Conservation (phyloP, 1,139 yeast species). For the Saccharomyces hybrid region DNA sequence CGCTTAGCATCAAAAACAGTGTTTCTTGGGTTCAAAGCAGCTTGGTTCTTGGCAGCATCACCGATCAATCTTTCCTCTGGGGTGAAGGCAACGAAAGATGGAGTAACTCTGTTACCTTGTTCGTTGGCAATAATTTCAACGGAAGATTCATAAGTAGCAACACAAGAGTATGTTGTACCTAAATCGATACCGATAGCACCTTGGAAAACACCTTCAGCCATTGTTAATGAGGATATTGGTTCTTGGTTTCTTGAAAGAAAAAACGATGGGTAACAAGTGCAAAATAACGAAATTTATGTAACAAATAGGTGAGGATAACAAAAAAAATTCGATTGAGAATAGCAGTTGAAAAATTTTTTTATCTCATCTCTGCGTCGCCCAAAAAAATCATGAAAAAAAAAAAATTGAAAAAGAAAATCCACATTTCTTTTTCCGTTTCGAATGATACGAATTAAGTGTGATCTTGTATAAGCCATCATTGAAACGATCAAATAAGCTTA, state of each 20-base stretch:
- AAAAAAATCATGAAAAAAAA: background rate
- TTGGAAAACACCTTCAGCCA: slow-evolving; percentile 99
- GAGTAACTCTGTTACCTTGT: slow-evolving; percentile 94
- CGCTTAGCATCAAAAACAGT: slow-evolving; percentile 86
- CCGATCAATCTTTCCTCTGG: slow-evolving; percentile 86
- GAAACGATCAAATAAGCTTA: background rate
- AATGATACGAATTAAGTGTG: background rate
- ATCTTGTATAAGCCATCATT: background rate
- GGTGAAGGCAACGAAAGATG: slow-evolving; percentile 83
- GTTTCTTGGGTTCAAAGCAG: slow-evolving; percentile 73
- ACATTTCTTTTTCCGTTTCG: slow-evolving; percentile 1
- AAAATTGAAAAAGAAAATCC: background rate
- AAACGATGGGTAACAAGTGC: background rate
- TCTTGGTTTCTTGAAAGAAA: background rate
- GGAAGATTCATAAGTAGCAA: slow-evolving; percentile 88
- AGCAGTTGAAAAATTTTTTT: background rate
- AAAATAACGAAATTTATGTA: background rate
- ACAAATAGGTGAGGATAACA: background rate
- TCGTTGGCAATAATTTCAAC: slow-evolving; percentile 89
- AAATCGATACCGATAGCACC: slow-evolving; percentile 99
- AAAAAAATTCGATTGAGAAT: background rate
- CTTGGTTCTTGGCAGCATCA: slow-evolving; percentile 93
- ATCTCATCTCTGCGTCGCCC: slow-evolving; percentile 1
- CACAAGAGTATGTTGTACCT: slow-evolving; percentile 92
- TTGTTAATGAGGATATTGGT: slow-evolving; percentile 32